phyloP scores from a whole-genome alignment of 2,329 filamentous ascomycete species.

The Sphaerulina populicola region DNA sequence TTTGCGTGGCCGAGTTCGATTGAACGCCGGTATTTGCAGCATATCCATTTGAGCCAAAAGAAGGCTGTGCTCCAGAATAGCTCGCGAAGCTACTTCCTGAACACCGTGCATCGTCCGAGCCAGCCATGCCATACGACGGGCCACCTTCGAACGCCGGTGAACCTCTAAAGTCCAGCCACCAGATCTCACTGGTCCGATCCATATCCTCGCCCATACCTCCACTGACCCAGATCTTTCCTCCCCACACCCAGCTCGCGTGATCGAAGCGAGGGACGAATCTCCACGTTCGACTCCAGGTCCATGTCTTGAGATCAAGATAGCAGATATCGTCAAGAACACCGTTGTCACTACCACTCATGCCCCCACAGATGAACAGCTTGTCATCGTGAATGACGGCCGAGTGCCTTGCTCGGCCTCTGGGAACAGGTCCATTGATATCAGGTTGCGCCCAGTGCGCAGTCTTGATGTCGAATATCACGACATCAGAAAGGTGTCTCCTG shows the following conservation, averaged over 20 bases:
- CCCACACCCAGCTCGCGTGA: conserved; percentile 89
- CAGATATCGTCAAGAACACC: conserved; percentile 92
- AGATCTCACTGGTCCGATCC: conserved; percentile 92
- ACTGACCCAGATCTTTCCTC: conserved; percentile 90
- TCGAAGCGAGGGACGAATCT: conserved; percentile 91
- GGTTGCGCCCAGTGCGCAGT: conserved; percentile 94
- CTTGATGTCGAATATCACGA: conserved; percentile 91
- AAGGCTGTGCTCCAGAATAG: conserved; percentile 22
- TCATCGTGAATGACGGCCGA: conserved; percentile 92
- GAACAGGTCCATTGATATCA: conserved; percentile 71
- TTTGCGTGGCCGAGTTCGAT: conserved; percentile 41
- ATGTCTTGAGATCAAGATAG: conserved; percentile 93
- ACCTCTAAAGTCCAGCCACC: conserved; percentile 93
- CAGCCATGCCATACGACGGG: conserved; percentile 26
- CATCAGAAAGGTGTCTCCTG: conserved; percentile 84
- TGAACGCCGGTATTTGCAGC: conserved; percentile 63
- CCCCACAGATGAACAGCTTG: conserved; percentile 89
- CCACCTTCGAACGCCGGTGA: conserved; percentile 63
- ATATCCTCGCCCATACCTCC: conserved; percentile 91
- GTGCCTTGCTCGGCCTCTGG: conserved; percentile 84
- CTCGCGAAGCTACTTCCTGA: conserved; percentile 27
- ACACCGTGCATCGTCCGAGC: conserved; percentile 31
- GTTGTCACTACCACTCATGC: conserved; percentile 88
- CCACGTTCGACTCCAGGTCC: conserved; percentile 95
- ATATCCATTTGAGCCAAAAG: conserved; percentile 48